Percentiles rank a stretch among this genome's conserved stretches.
Conservation (phyloP, 306 rosid species). For the Sicyos baderoa region DNA sequence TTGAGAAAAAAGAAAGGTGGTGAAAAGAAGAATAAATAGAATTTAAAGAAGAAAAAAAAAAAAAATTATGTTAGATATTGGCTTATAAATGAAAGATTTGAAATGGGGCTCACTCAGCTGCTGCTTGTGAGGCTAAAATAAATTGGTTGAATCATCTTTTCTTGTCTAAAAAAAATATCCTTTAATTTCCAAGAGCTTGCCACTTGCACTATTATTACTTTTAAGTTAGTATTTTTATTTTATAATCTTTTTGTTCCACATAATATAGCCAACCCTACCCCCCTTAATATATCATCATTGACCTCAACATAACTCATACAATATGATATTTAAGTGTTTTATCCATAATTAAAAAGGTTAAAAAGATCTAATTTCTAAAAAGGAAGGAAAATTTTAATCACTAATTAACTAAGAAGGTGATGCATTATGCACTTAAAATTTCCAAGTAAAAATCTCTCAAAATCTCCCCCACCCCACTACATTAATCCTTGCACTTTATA, state of each 20-base stretch:
- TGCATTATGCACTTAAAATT: constrained; percentile 10
- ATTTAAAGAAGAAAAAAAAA: neutral
- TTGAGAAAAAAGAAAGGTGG: neutral
- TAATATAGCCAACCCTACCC: neutral
- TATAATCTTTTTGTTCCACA: neutral
- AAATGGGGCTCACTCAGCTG: constrained; percentile 14
- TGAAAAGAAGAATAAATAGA: neutral
- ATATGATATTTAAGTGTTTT: neutral
- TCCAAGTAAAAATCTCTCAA: neutral
- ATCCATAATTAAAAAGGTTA: neutral
- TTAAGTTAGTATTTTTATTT: neutral
- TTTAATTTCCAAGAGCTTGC: constrained; percentile 6
- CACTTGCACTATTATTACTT: constrained; percentile 11
- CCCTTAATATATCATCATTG: neutral
- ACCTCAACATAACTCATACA: neutral
- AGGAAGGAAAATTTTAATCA: neutral
- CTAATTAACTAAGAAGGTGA: neutral
- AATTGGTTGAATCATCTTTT: constrained; percentile 12
- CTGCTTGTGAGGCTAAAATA: constrained; percentile 12
- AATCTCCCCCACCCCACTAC: constrained; percentile 8
- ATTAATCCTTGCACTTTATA: constrained; percentile 10
- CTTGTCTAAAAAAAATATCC: too few species aligned
- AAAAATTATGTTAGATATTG: neutral
- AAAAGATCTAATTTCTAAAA: neutral
- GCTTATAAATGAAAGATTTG: constrained; percentile 13